These are phyloP conservation scores for Hamamelis virginiana DNA, from an alignment of 164 flowering plant species.

Conservation along the genomic window DNA sequence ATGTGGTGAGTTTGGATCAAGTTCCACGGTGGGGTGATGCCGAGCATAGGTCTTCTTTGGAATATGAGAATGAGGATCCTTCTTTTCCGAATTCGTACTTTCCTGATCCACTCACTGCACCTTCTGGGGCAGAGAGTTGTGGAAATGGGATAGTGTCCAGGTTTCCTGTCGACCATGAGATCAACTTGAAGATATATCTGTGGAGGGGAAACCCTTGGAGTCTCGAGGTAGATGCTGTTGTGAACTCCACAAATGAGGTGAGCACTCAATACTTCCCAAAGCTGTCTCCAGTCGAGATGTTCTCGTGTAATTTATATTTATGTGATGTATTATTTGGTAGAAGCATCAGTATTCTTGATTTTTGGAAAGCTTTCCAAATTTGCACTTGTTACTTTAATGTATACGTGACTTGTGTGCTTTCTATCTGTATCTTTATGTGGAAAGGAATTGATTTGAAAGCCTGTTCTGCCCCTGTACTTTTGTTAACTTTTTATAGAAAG, in stretches of 20 bases:
- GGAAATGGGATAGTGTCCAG: conserved; percentile 56
- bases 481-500: neutral
- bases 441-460: neutral
- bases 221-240: conserved; percentile 98
- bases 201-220: conserved; percentile 99
- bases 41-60: conserved; percentile 55
- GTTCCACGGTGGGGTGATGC: conserved; percentile 93
- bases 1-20: conserved; percentile 79
- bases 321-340: neutral
- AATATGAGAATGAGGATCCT: conserved; percentile 55
- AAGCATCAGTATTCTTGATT: neutral
- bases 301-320: neutral
- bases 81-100: conserved; percentile 48
- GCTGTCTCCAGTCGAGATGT: neutral
- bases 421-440: neutral
- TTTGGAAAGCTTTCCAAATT: neutral
- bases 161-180: conserved; percentile 89
- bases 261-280: conserved; percentile 3
- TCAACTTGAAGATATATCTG: conserved; percentile 84
- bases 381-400: too few species aligned
- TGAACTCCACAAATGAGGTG: conserved; percentile 97
- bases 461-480: neutral
- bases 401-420: neutral
- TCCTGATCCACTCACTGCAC: conserved; percentile 69
- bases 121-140: conserved; percentile 49